Evolutionary conservation across 805 yeast species (phyloP).

Genomic region (Nakazawaea sp.): DNA sequence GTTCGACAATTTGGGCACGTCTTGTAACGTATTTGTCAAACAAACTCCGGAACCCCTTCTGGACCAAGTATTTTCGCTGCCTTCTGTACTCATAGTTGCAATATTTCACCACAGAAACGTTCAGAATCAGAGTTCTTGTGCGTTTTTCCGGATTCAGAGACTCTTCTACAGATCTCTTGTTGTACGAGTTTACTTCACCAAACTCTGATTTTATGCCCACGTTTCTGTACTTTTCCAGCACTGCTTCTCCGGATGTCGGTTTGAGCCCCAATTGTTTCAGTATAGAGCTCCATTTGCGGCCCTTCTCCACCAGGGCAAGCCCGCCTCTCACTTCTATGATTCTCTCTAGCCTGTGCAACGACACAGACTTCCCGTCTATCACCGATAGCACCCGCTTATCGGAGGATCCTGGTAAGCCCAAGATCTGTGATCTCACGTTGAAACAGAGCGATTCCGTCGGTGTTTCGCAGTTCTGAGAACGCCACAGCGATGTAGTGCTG

Average conservation of each 20-base stretch:
- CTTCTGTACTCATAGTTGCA: conserved; percentile 40
- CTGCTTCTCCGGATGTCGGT: too few species aligned
- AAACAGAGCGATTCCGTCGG: conserved; percentile 47
- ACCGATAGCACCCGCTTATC: background rate
- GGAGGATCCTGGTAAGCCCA: conserved; percentile 17
- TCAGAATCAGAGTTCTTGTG: too few species aligned
- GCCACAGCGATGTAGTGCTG: conserved; percentile 52
- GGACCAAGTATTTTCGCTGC: conserved; percentile 34
- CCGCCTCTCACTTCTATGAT: conserved; percentile 66
- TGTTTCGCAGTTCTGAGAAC: conserved; percentile 25
- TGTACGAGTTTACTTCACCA: too few species aligned
- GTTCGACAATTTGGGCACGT: conserved; percentile 30
- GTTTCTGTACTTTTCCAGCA: too few species aligned
- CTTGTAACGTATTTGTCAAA: conserved; percentile 41
- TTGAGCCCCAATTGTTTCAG: conserved; percentile 79
- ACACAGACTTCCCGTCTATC: background rate
- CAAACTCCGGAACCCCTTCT: conserved; percentile 46
- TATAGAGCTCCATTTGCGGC: conserved; percentile 75
- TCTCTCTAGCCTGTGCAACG: conserved; percentile 32
- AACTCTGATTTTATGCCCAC: too few species aligned
- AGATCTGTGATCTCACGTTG: conserved; percentile 39
- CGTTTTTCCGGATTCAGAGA: too few species aligned
- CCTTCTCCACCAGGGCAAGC: conserved; percentile 49
- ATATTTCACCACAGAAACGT: conserved; percentile 33
- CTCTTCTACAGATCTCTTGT: too few species aligned